phyloP scores from a whole-genome alignment of 2,329 filamentous ascomycete genomes.

The Nothopassalora personata region DNA sequence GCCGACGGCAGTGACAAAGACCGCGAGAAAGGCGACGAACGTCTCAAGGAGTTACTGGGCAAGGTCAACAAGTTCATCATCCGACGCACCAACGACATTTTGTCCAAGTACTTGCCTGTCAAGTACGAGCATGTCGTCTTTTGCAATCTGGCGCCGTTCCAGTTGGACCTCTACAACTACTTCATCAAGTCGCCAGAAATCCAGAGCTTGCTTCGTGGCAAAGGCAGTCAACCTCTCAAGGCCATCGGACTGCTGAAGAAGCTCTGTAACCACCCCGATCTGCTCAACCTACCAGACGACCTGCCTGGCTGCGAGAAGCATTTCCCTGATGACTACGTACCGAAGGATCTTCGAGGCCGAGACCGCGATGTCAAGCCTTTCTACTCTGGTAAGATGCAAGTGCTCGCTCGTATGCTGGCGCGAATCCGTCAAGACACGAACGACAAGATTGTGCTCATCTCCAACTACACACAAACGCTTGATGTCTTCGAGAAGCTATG shows the following conservation, averaged over 20 bases:
- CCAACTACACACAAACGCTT: slow-evolving; percentile 94
- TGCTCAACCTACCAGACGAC: slow-evolving; percentile 76
- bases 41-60: slow-evolving; percentile 70
- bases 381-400: slow-evolving; percentile 98
- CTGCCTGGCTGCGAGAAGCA: slow-evolving; percentile 78
- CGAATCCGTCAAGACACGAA: slow-evolving; percentile 94
- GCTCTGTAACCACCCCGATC: slow-evolving; percentile 94
- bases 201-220: slow-evolving; percentile 76
- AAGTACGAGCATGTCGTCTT: slow-evolving; percentile 99
- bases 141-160: slow-evolving; percentile 89
- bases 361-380: slow-evolving; percentile 89
- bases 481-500: slow-evolving; percentile 92
- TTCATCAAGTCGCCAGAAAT: slow-evolving; percentile 96
- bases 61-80: slow-evolving; percentile 99
- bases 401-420: slow-evolving; percentile 89
- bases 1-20: slow-evolving; percentile 81
- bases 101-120: slow-evolving; percentile 94
- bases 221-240: slow-evolving; percentile 65
- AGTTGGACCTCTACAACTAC: slow-evolving; percentile 89
- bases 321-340: slow-evolving; percentile 82
- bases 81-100: slow-evolving; percentile 90
- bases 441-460: slow-evolving; percentile 98
- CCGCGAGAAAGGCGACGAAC: slow-evolving; percentile 74
- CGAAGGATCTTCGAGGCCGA: slow-evolving; percentile 78
- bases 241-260: slow-evolving; percentile 97